Conservation (phyloP, 2,329 filamentous ascomycete genomes). For the Polychaeton citri region DNA sequence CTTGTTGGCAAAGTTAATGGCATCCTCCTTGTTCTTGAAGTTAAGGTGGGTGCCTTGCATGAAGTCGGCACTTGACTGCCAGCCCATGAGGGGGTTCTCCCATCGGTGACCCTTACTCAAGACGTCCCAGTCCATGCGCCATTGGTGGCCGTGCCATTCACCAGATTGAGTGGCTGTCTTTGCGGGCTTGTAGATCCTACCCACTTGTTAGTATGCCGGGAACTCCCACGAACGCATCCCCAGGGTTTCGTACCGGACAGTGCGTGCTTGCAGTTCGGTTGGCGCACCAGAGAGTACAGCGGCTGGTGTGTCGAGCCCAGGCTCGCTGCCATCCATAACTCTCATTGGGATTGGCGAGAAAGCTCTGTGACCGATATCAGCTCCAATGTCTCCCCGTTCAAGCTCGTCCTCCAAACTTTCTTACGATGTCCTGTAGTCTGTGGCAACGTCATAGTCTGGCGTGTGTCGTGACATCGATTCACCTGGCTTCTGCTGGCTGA, state of each 20-base stretch:
- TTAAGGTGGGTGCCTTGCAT: constrained; percentile 89
- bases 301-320: constrained; percentile 59
- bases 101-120: constrained; percentile 84
- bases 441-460: constrained; percentile 66
- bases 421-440: constrained; percentile 87
- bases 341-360: constrained; percentile 85
- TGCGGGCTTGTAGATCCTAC: constrained; percentile 76
- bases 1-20: constrained; percentile 91
- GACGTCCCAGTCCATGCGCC: constrained; percentile 98
- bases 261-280: constrained; percentile 82
- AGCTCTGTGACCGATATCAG: constrained; percentile 41
- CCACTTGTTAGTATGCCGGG: not conserved
- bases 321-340: constrained; percentile 83
- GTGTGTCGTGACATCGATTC: constrained; percentile 49
- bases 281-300: constrained; percentile 85
- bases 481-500: constrained; percentile 36
- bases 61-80: constrained; percentile 88
- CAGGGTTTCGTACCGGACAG: constrained; percentile 58
- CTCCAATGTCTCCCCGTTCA: constrained; percentile 2
- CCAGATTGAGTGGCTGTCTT: constrained; percentile 98
- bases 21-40: constrained; percentile 89
- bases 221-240: not conserved
- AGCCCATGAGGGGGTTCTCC: constrained; percentile 98
- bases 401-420: constrained; percentile 17
- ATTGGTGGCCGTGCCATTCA: constrained; percentile 67